These are phyloP conservation scores for Syzygium syzygioides DNA, from an alignment of 441 rosid genomes.

Conservation along the genomic window DNA sequence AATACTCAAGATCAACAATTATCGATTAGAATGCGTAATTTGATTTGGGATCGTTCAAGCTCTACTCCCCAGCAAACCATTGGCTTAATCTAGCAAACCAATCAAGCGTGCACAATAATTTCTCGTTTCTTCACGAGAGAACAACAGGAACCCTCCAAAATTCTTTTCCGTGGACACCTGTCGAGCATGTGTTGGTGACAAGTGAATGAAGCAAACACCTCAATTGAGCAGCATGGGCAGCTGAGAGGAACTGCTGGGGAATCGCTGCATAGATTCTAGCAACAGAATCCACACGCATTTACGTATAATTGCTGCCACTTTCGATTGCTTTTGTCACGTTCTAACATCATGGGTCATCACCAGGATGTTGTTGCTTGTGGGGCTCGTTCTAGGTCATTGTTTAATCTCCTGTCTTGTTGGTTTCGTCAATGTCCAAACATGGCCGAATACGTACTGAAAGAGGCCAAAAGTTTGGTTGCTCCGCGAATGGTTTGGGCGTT, in stretches of 20 bases:
- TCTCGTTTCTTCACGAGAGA: neutral
- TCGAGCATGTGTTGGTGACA: neutral
- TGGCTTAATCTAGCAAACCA: neutral
- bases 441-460: neutral
- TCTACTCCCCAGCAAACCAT: neutral
- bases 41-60: neutral
- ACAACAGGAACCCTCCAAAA: neutral
- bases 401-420: neutral
- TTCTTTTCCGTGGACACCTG: neutral
- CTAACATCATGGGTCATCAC: neutral
- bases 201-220: neutral
- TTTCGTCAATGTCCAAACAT: neutral
- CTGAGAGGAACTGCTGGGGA: conserved; percentile 5
- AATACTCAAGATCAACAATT: neutral
- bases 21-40: neutral
- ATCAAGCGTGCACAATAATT: neutral
- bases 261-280: neutral
- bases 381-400: neutral
- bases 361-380: neutral
- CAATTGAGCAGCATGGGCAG: conserved; percentile 5
- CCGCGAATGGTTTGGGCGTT: neutral
- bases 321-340: neutral
- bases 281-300: neutral
- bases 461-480: neutral
- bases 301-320: neutral